Evolutionary conservation across 768 basidiomycete genomes (phyloP).

Genomic region (Gelatoporia subvermispora): DNA sequence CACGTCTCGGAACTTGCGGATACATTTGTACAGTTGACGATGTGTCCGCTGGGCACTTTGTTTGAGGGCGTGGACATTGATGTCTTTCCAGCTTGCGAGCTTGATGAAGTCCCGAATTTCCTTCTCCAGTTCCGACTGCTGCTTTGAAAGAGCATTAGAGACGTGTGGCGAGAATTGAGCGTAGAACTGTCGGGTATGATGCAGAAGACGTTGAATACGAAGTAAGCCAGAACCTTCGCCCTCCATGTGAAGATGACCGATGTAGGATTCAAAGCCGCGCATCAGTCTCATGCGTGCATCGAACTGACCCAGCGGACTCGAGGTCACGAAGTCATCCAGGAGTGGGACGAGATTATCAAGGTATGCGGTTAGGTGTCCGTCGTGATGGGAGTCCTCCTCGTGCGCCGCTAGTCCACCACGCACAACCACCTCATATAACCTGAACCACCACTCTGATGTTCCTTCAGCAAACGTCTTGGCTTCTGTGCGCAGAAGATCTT

Average conservation of each 20-base stretch:
- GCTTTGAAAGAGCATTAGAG: constrained; percentile 42
- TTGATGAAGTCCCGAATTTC: constrained; percentile 85
- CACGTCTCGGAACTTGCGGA: constrained; percentile 88
- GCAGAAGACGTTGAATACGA: constrained; percentile 55
- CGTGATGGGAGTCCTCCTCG: constrained; percentile 31
- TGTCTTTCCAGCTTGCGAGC: constrained; percentile 96
- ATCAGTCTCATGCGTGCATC: constrained; percentile 61
- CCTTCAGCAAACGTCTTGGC: constrained; percentile 37
- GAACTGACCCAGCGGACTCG: constrained; percentile 84
- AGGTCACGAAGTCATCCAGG: constrained; percentile 72
- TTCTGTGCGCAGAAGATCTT: constrained; percentile 71
- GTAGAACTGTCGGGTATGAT: constrained; percentile 59
- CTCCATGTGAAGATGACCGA: constrained; percentile 29
- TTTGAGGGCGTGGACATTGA: constrained; percentile 90
- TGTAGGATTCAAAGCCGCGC: constrained; percentile 56
- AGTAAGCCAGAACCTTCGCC: constrained; percentile 25
- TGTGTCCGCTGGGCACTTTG: constrained; percentile 90
- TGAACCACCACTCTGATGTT: constrained; percentile 84
- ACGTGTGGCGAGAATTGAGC: constrained; percentile 51
- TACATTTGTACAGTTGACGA: constrained; percentile 82
- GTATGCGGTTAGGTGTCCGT: constrained; percentile 41
- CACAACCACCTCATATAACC: constrained; percentile 73
- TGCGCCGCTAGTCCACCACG: constrained; percentile 53
- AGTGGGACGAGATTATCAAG: constrained; percentile 67
- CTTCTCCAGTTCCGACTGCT: constrained; percentile 64